Percentiles rank a stretch among this genome's conserved stretches.
phyloP scores from a whole-genome alignment of 176 grass and related monocot genomes.

The Chloris gayana region DNA sequence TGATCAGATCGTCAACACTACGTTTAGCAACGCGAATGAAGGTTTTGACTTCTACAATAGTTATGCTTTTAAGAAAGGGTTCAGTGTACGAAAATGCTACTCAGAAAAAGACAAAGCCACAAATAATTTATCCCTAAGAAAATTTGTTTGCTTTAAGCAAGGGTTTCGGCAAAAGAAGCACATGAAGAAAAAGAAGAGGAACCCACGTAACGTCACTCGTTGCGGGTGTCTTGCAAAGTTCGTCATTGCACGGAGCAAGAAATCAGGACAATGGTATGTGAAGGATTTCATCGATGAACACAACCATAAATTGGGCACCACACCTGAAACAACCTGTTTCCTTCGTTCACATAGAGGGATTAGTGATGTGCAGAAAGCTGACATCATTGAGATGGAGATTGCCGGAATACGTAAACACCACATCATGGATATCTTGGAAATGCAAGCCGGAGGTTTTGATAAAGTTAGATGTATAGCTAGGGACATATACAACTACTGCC shows the following conservation, averaged over 20 bases:
- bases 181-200: background rate
- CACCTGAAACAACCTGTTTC: background rate
- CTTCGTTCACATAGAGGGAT: background rate
- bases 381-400: background rate
- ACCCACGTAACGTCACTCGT: background rate
- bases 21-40: background rate
- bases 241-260: background rate
- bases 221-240: background rate
- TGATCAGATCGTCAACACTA: too few species aligned
- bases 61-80: background rate
- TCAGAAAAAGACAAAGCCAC: background rate
- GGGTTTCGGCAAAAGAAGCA: background rate
- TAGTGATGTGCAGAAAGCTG: background rate
- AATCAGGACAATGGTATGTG: background rate
- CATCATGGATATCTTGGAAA: background rate
- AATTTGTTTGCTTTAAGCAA: background rate
- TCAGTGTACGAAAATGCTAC: background rate
- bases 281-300: constrained; percentile 16
- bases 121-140: background rate
- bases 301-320: background rate
- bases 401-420: background rate
- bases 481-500: too few species aligned
- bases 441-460: too few species aligned
- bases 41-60: background rate
- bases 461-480: too few species aligned